These are phyloP conservation scores for Apophysomyces trapeziformis DNA, from an alignment of 371 early-diverging fungal species.

Conservation along the genomic window DNA sequence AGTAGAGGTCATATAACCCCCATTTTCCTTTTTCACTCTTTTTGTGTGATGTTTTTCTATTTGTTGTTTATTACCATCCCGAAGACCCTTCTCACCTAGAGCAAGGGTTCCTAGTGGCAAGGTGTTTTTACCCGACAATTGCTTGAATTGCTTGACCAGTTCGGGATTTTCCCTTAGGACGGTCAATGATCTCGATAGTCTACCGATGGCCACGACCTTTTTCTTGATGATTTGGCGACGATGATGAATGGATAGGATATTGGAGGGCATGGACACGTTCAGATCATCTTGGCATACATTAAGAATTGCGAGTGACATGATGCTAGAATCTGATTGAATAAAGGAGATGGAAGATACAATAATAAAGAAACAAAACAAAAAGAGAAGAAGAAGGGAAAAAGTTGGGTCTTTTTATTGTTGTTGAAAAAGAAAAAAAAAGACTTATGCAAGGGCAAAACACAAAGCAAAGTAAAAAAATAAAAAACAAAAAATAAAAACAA, in stretches of 20 bases:
- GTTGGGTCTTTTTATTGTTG: constrained; percentile 4
- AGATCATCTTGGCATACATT: constrained; percentile 27
- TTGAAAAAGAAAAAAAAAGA: background rate
- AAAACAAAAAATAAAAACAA: background rate
- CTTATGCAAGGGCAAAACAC: background rate
- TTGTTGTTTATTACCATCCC: constrained; percentile 27
- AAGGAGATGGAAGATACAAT: background rate
- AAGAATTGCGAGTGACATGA: constrained; percentile 34
- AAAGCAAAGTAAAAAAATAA: background rate
- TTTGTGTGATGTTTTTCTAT: background rate
- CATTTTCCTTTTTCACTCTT: background rate
- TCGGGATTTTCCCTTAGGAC: constrained; percentile 41
- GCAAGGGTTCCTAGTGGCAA: constrained; percentile 39
- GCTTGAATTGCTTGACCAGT: constrained; percentile 42
- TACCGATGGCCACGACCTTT: constrained; percentile 50
- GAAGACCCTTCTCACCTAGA: constrained; percentile 40
- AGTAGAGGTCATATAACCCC: too few species aligned
- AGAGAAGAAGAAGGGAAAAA: background rate
- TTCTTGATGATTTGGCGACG: constrained; percentile 46
- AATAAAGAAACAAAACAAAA: background rate
- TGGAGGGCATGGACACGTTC: constrained; percentile 11
- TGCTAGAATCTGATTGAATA: background rate
- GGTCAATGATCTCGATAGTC: constrained; percentile 38
- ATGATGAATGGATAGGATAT: constrained; percentile 17
- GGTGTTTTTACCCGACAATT: constrained; percentile 30